phyloP scores from a whole-genome alignment of 2,329 filamentous ascomycete genomes.

The Didymella pomorum region DNA sequence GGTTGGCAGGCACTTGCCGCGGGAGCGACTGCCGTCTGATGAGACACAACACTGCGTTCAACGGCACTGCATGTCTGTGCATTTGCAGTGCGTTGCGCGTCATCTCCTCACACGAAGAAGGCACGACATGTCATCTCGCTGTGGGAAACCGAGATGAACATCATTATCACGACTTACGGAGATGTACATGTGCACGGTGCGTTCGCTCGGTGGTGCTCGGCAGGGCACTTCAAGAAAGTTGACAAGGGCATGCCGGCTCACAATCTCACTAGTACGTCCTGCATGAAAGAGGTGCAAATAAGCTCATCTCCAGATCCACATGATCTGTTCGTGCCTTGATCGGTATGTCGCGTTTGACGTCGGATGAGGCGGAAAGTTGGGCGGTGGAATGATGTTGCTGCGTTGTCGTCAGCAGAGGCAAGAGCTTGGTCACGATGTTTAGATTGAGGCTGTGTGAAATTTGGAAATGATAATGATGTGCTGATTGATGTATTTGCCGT shows the following conservation, averaged over 20 bases:
- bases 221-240: not conserved
- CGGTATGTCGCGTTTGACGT: not conserved
- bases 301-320: slow-evolving; percentile 7
- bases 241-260: not conserved
- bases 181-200: not conserved
- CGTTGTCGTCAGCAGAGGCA: slow-evolving; percentile 1
- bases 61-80: not conserved
- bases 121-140: not conserved
- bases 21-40: not conserved
- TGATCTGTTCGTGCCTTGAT: not conserved
- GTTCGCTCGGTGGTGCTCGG: slow-evolving; percentile 4
- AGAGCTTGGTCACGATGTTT: not conserved
- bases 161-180: not conserved
- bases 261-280: not conserved
- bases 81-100: not conserved
- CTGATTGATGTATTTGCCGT: not conserved
- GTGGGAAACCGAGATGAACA: too few species aligned
- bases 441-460: not conserved
- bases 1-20: not conserved
- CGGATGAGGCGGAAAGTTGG: not conserved
- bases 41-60: not conserved
- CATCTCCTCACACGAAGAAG: not conserved
- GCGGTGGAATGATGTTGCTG: slow-evolving; percentile 3
- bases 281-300: slow-evolving; percentile 19
- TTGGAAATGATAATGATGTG: not conserved